Base-by-base conservation (phyloP, 192 early-diverging fungal genomes). In the Coemansia aciculifera region DNA sequence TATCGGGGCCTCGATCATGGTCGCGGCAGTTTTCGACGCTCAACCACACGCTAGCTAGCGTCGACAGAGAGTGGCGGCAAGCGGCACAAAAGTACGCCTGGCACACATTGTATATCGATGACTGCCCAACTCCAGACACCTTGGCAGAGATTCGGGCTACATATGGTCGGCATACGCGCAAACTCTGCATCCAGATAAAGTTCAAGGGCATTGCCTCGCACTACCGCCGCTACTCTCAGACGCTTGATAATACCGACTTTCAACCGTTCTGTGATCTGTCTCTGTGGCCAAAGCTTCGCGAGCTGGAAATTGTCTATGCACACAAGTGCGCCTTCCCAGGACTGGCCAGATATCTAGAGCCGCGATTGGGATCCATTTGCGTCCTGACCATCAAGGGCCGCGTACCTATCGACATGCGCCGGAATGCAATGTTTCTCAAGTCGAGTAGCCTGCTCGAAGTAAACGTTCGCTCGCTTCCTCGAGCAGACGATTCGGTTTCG, bases 311-410 rank as follows among this genome's bases (percentile, higher is more conserved):
- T 8, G 60, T 37, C 3, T 83, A 83, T 29, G 59, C 64, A 48
- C 75, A 83, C 72, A 78, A 78, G 57, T 83, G 80, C 59, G 80
- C 75, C 37, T 83, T 83, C 27, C 80, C 80, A 1, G 80, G 75
- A 1, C 56, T 83, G 23, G 72, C 80, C 15, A 54, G 65, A 27
- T 83, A 83, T 19, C 17, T 83, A 52, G 69, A 77, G 69, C 72
- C 80, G 5, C 72, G 80, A 21, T 34, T 83, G 38, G 68, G 72
- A 34, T 36, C 44, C 7, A 57, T 83, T 29, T 57, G 69, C 32
- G 63, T 62, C 3, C 61, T 83, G 19, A 70, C 71, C 2, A 60
- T 83, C 24, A 42, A 62, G 3, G 80, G 80, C 7, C 65, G 75
- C 1, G 69, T 83, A 43, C 80, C 80, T 3, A 69, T 77, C n/a